Percentiles rank a stretch among this genome's conserved stretches.
Conservation (phyloP, 2,329 filamentous ascomycete species). For the Elsinoe arachidis region DNA sequence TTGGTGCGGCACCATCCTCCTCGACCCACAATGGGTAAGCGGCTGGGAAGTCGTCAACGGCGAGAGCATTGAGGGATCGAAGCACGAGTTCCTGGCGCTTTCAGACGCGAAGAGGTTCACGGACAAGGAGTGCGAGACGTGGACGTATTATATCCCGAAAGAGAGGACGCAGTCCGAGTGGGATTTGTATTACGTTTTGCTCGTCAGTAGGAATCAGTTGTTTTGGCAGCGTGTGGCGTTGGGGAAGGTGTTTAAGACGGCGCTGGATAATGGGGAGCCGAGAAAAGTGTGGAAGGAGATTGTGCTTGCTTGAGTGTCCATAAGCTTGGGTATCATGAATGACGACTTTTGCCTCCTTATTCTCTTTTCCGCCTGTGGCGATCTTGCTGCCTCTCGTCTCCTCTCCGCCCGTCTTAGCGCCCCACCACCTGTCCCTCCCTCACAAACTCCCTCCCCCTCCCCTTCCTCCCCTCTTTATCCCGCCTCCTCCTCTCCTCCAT, state of each 20-base stretch:
- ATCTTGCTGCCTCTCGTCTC: background rate
- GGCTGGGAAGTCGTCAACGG: slow-evolving; percentile 16
- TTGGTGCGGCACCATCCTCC: slow-evolving; percentile 28
- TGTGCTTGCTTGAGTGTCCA: background rate
- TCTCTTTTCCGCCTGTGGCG: background rate
- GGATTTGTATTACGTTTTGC: slow-evolving; percentile 29
- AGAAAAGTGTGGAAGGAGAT: slow-evolving; percentile 24
- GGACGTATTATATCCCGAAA: slow-evolving; percentile 31
- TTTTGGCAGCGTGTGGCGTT: slow-evolving; percentile 25
- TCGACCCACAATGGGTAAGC: slow-evolving; percentile 16
- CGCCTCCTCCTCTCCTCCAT: slow-evolving; percentile 9
- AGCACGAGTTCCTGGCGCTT: slow-evolving; percentile 27
- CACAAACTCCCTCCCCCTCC: slow-evolving; percentile 9
- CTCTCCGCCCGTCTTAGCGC: background rate
- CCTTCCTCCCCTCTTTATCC: background rate
- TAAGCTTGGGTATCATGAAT: background rate
- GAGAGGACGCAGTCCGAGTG: slow-evolving; percentile 27
- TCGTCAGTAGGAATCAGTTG: slow-evolving; percentile 22
- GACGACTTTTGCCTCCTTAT: background rate
- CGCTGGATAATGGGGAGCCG: slow-evolving; percentile 19
- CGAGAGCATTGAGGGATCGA: slow-evolving; percentile 1
- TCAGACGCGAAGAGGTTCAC: slow-evolving; percentile 30
- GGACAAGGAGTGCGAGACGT: slow-evolving; percentile 24
- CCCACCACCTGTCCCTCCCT: background rate
- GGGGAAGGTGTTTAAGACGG: slow-evolving; percentile 29